Conservation (phyloP, 83 land plant genomes). For the Thuja plicata region DNA sequence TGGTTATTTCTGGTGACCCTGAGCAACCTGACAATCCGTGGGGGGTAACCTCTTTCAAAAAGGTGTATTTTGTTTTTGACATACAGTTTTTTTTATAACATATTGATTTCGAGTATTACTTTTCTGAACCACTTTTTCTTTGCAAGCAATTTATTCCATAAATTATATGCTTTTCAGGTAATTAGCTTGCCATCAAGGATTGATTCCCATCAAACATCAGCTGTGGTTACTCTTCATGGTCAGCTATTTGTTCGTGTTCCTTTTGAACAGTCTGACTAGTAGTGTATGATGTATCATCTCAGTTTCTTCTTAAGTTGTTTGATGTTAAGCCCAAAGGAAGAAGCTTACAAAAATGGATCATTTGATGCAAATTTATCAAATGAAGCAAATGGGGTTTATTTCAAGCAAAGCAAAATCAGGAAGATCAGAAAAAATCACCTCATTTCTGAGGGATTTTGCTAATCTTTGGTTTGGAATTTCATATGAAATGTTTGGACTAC, state of each 20-base stretch:
- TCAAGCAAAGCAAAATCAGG: not conserved
- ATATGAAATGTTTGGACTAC: not conserved
- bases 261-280: slow-evolving; percentile 50
- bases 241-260: slow-evolving; percentile 94
- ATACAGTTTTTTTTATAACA: not conserved
- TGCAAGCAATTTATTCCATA: not conserved
- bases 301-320: not conserved
- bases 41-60: slow-evolving; percentile 94
- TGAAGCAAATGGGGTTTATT: not conserved
- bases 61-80: slow-evolving; percentile 40
- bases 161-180: slow-evolving; percentile 43
- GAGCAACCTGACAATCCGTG: slow-evolving; percentile 92
- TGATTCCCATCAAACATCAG: slow-evolving; percentile 92
- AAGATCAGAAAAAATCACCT: not conserved
- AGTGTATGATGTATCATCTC: slow-evolving; percentile 5
- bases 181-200: slow-evolving; percentile 79
- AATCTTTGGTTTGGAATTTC: not conserved
- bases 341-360: not conserved
- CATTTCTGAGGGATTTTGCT: not conserved
- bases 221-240: slow-evolving; percentile 89
- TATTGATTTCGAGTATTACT: not conserved
- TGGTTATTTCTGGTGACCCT: slow-evolving; percentile 89
- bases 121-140: not conserved
- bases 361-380: not conserved
- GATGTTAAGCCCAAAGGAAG: not conserved